Evolutionary conservation across 805 yeast genomes (phyloP).

Genomic region (Zygoascus biomembranicola): DNA sequence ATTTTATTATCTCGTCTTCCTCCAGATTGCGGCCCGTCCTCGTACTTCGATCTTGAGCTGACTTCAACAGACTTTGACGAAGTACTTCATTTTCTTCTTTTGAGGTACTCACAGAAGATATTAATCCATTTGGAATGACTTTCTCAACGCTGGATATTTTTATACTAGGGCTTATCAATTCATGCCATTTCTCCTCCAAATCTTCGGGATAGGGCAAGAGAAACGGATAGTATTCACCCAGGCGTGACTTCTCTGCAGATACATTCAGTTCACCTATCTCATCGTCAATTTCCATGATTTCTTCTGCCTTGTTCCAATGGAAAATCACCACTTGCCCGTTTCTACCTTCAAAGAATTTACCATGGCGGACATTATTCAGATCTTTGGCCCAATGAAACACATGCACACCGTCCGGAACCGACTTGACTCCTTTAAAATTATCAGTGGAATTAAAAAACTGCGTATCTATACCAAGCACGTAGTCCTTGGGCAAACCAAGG

Average conservation of each 20-base stretch:
- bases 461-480: constrained; percentile 41
- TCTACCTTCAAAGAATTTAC: constrained; percentile 28
- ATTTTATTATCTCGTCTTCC: constrained; percentile 27
- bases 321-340: constrained; percentile 29
- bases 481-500: constrained; percentile 27
- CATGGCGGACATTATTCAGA: constrained; percentile 33
- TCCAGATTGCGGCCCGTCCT: constrained; percentile 12
- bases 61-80: constrained; percentile 30
- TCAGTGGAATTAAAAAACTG: constrained; percentile 38
- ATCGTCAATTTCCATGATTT: constrained; percentile 25
- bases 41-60: constrained; percentile 19
- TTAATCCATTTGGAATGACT: constrained; percentile 22
- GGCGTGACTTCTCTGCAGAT: constrained; percentile 20
- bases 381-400: constrained; percentile 43
- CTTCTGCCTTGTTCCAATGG: constrained; percentile 33
- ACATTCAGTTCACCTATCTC: constrained; percentile 29
- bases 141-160: constrained; percentile 22
- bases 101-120: constrained; percentile 42
- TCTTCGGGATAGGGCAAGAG: constrained; percentile 37
- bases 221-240: constrained; percentile 30
- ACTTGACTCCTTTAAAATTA: constrained; percentile 42
- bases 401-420: constrained; percentile 45
- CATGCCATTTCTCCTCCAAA: constrained; percentile 24
- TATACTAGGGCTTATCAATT: constrained; percentile 20
- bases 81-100: constrained; percentile 40